A percentile compares a stretch with the other conserved stretches of the same genome.
phyloP scores from a whole-genome alignment of 108 stramenopile species.

The Skeletonema menzelii region DNA sequence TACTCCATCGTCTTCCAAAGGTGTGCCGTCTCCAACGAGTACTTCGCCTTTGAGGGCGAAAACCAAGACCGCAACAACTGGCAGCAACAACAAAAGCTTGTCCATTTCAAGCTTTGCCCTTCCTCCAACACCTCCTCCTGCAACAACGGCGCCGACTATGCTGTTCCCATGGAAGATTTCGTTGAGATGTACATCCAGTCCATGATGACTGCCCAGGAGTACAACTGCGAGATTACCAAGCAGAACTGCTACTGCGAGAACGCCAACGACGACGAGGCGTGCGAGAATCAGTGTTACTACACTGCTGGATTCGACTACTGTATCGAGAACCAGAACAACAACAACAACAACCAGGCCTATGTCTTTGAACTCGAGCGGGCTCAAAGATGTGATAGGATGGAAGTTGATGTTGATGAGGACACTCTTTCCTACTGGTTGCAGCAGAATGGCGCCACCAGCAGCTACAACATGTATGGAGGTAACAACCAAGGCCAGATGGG shows the following conservation, averaged over 20 bases:
- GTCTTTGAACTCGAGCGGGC: constrained; percentile 5
- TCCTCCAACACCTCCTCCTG: constrained; percentile 17
- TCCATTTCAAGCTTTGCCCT: constrained; percentile 52
- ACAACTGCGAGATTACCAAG: constrained; percentile 35
- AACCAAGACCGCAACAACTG: neutral
- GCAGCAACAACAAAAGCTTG: constrained; percentile 15
- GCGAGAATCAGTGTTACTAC: constrained; percentile 2
- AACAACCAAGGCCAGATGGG: neutral
- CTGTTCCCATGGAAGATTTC: constrained; percentile 43
- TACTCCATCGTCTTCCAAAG: constrained; percentile 5
- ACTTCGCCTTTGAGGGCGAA: constrained; percentile 2
- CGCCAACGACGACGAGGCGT: constrained; percentile 27
- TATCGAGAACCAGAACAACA: constrained; percentile 8
- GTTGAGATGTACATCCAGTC: constrained; percentile 38
- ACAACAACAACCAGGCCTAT: constrained; percentile 5
- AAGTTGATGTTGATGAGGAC: neutral
- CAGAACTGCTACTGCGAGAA: constrained; percentile 44
- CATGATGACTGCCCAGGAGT: constrained; percentile 33
- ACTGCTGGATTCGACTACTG: constrained; percentile 26
- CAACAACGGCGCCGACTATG: constrained; percentile 41
- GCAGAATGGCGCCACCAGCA: neutral
- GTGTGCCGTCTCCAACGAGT: neutral
- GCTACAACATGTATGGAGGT: constrained; percentile 2
- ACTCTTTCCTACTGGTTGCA: neutral
- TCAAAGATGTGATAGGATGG: neutral